Evolutionary conservation across 2,329 filamentous ascomycete genomes (phyloP).

Genomic region (Aspergillus texensis): DNA sequence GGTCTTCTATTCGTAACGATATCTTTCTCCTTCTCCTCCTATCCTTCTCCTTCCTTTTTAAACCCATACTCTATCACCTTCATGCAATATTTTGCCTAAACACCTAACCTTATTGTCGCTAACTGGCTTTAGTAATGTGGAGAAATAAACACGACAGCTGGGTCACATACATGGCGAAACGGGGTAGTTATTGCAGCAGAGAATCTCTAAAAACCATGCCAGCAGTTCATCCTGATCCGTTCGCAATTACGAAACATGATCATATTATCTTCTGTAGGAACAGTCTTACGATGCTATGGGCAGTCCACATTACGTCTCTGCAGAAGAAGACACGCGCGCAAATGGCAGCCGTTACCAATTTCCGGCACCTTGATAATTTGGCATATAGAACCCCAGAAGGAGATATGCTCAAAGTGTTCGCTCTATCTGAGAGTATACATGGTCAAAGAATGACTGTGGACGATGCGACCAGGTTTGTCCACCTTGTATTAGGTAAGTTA

Average conservation of each 20-base stretch:
- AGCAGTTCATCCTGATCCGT: background rate
- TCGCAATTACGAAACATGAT: background rate
- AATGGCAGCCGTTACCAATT: too few species aligned
- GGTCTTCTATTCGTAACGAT: background rate
- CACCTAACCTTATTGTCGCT: background rate
- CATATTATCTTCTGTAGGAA: background rate
- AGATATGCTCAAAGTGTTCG: background rate
- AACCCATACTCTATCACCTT: too few species aligned
- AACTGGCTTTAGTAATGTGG: background rate
- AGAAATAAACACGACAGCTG: background rate
- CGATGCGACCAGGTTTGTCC: background rate
- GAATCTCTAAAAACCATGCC: fast-evolving
- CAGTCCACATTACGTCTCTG: background rate
- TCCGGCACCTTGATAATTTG: too few species aligned
- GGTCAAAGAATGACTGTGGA: background rate
- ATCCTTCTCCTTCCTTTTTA: too few species aligned
- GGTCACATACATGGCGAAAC: background rate
- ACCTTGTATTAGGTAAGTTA: background rate
- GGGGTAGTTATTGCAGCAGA: background rate
- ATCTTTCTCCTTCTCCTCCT: background rate
- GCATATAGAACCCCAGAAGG: too few species aligned
- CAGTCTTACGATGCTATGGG: background rate
- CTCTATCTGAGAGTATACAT: background rate
- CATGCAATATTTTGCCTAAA: too few species aligned
- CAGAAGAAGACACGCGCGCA: too few species aligned